Base-by-base conservation (phyloP, 352 stramenopile genomes). In the Pythium folliculosum region DNA sequence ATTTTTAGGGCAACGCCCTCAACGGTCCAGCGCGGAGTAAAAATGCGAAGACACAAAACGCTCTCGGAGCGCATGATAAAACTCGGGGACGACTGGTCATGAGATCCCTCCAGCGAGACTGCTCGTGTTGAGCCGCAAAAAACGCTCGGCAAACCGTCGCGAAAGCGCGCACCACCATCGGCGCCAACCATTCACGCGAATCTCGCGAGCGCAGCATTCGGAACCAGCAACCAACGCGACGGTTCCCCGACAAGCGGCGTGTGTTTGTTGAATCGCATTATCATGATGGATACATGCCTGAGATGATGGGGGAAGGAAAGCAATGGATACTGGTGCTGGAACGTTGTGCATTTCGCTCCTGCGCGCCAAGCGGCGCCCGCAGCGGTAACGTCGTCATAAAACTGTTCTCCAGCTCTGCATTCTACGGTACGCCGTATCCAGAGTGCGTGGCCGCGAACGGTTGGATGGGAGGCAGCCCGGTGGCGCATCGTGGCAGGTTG, bases 401-500 rank as follows among this genome's bases (percentile, higher is more conserved):
- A 48, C 43, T 22, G 43, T 48, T 27, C 44, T 27, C 27, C 19
- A 50, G 1, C 3, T 17, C 5, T 27, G 6, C 1, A 21, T 14
- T 17, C 44, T 50, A 50, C 44, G 21, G 44, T 50, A 50, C 44
- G 23, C 17, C 48, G 48, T 54, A 54, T 54, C 48, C 48, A 54
- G 22, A 23, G 48, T 54, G 48, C 48, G 48, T 54, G 48, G 48
- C 48, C 17, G 9, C 9, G 8, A 54, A 35, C 48, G 22, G 48
- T 54, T 54, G 48, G 48, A 19, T 37, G 25, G 7, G 22, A 52
- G 27, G 47, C 13, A 30, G 47, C 21, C 47, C 5, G 32, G 19
- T 54, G 23, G 12, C 23, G 19, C 48, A 9, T 30, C 7, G 23
- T 54, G 48, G 48, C 48, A 54, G 25, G 0, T 54, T 54, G 48